phyloP scores from a whole-genome alignment of 2,329 filamentous ascomycete genomes.

The Colletotrichum cordylinicola region DNA sequence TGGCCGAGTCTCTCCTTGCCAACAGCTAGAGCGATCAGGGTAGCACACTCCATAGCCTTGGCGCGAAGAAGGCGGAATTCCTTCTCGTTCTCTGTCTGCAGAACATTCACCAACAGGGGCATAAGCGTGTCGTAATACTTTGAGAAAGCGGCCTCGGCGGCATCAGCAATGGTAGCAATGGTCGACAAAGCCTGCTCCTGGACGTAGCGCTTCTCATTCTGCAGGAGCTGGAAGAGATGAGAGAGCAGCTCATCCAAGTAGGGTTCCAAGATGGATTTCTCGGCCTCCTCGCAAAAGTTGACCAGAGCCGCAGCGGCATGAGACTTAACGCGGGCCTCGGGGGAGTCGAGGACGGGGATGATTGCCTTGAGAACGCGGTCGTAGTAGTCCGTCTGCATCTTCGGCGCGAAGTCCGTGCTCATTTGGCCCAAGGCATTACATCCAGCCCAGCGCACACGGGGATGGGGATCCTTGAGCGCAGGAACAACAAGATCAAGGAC shows the following conservation, averaged over 20 bases:
- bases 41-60: constrained; percentile 99
- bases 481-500: constrained; percentile 95
- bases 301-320: constrained; percentile 97
- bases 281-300: constrained; percentile 98
- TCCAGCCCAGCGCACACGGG: constrained; percentile 94
- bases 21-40: constrained; percentile 92
- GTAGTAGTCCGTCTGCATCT: constrained; percentile 97
- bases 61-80: constrained; percentile 90
- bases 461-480: constrained; percentile 86
- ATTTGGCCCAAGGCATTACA: constrained; percentile 99
- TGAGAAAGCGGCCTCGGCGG: constrained; percentile 90
- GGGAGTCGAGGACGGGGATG: constrained; percentile 87
- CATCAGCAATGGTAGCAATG: constrained; percentile 98
- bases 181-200: constrained; percentile 98
- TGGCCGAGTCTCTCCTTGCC: constrained; percentile 89
- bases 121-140: constrained; percentile 97
- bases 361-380: constrained; percentile 86
- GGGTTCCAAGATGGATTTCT: constrained; percentile 88
- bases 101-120: constrained; percentile 89
- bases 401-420: constrained; percentile 98
- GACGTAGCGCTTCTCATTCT: constrained; percentile 93
- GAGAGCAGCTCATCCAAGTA: constrained; percentile 89
- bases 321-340: constrained; percentile 92
- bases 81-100: constrained; percentile 90
- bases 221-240: constrained; percentile 85